Base-by-base conservation (phyloP, 352 stramenopile genomes). In the Globisporangium ultimum region DNA sequence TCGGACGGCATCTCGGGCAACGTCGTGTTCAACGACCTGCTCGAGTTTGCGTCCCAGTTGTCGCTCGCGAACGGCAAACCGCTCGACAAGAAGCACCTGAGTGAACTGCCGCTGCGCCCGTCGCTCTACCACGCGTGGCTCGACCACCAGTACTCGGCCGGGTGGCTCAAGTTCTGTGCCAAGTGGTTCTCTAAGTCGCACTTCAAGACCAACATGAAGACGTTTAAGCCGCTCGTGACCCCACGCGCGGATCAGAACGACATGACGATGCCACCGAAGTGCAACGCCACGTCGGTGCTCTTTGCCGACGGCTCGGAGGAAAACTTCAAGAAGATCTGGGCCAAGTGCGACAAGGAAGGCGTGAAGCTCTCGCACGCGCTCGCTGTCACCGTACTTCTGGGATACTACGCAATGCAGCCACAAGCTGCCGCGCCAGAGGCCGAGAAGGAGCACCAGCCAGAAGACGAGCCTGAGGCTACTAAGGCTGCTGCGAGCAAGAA, bases 301-400 rank as follows among this genome's bases (percentile, higher is more conserved):
- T 63, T 63, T 21, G 57, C 57, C 10, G 28, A 43, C 38, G 57
- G 57, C 10, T 36, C 48, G 24, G 36, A 56, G 17, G 57, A 32
- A n/a, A 63, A 63, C 28, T 34, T 52, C 17, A 45, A 49, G 47
- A 63, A 63, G 49, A 43, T 53, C 22, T 40, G 45, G 38, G 34
- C 48, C 18, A 22, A 38, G 13, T 63, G 57, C 48, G 41, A 57
- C 24, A 38, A 43, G 40, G 47, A 63, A 46, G 46, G 46, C 38
- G 57, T 63, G 22, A 63, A 58, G 41, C 42, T 58, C 41, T 43
- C 47, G 53, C 41, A 42, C 15, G 53, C 53, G 40, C 41, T 58
- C 21, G 41, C 53, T 0, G 53, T 58, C 10, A 41, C 53, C 9
- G 22, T 50, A 41, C 22, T 58, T 20, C n/a, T 58, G 15, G 53